Percentiles rank a stretch among this genome's conserved stretches.
Evolutionary conservation across 164 flowering plant genomes (phyloP).

Genomic region (Liquidambar formosana): DNA sequence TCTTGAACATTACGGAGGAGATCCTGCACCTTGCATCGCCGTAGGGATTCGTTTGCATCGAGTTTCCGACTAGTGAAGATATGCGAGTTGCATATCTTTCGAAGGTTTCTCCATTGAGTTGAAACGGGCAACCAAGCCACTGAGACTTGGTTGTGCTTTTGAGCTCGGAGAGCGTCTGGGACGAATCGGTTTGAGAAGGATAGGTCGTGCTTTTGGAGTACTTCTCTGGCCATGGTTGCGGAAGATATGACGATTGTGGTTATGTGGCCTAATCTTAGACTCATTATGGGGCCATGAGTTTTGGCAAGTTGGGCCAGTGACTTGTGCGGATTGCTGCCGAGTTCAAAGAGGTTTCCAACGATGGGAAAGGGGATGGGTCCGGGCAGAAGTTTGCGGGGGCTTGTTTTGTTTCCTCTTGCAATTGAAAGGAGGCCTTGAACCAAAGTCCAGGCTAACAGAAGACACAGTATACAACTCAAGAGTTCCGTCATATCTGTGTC

Average conservation of each 20-base stretch:
- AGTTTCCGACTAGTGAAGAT: constrained; percentile 17
- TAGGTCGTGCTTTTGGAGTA: constrained; percentile 13
- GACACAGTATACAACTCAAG: no score
- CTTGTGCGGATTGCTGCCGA: constrained; percentile 7
- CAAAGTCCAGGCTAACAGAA: no score
- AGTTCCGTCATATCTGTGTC: no score
- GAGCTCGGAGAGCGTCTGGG: constrained; percentile 1
- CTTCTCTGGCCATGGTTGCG: constrained; percentile 3
- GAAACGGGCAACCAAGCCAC: constrained; percentile 4
- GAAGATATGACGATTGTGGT: constrained; percentile 22
- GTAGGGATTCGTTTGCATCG: constrained; percentile 12
- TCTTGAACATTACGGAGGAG: constrained; percentile 5
- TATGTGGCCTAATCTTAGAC: constrained; percentile 2
- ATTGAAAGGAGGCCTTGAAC: background rate
- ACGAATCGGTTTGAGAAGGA: background rate
- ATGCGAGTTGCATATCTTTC: constrained; percentile 16
- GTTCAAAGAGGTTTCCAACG: constrained; percentile 8
- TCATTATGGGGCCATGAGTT: constrained; percentile 8
- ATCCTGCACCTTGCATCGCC: constrained; percentile 16
- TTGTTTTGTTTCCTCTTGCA: background rate
- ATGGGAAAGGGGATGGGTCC: background rate
- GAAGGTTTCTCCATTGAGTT: constrained; percentile 13
- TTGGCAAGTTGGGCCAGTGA: constrained; percentile 7
- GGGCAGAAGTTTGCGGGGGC: background rate
- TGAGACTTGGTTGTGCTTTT: background rate